Conservation (phyloP, 2,329 filamentous ascomycete species). For the Verticillium nubilum region DNA sequence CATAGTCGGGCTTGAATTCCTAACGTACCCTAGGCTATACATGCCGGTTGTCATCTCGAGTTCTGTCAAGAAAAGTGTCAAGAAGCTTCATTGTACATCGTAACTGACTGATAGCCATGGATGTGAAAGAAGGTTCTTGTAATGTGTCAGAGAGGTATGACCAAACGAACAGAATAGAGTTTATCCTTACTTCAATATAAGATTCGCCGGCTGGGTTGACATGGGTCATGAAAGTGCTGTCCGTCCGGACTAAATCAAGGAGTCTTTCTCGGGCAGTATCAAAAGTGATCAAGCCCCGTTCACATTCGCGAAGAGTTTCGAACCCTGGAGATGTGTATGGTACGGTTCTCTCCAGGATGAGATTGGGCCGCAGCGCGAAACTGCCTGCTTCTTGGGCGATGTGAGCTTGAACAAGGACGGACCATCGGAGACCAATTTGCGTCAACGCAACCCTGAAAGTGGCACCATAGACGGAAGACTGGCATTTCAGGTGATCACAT, state of each 20-base stretch:
- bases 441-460: neutral
- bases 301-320: too few species aligned
- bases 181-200: slow-evolving; percentile 4
- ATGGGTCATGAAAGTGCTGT: neutral
- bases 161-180: too few species aligned
- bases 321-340: slow-evolving; percentile 3
- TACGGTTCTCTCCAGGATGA: neutral
- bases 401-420: neutral
- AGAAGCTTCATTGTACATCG: neutral
- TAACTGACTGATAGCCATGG: too few species aligned
- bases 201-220: neutral
- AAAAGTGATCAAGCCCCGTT: too few species aligned
- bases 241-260: neutral
- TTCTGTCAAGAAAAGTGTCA: neutral
- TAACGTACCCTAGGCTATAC: too few species aligned
- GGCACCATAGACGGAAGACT: neutral
- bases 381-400: neutral
- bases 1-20: too few species aligned
- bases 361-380: neutral
- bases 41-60: neutral
- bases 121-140: too few species aligned
- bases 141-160: too few species aligned
- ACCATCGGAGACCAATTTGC: neutral
- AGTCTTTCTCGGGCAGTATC: too few species aligned
- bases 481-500: neutral